These are phyloP conservation scores for Mortierella sp. DNA, from an alignment of 371 early-diverging fungal genomes.

Conservation along the genomic window DNA sequence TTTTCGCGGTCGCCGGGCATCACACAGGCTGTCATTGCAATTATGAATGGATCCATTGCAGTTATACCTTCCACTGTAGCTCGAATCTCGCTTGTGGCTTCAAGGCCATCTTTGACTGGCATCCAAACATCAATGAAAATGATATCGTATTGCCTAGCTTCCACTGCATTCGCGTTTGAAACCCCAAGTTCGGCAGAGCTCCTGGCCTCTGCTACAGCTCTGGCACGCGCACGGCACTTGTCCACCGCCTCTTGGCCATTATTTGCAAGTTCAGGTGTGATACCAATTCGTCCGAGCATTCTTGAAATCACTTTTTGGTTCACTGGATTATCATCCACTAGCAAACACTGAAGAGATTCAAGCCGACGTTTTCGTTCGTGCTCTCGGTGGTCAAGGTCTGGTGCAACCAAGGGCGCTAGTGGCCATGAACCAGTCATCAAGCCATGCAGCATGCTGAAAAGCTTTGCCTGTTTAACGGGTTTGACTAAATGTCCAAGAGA, in stretches of 20 bases:
- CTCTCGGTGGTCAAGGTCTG: slow-evolving; percentile 26
- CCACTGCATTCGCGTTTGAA: background rate
- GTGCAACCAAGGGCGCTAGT: slow-evolving; percentile 20
- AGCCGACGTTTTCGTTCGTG: slow-evolving; percentile 46
- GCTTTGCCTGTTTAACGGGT: slow-evolving; percentile 51
- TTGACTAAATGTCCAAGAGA: slow-evolving; percentile 41
- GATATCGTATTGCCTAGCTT: slow-evolving; percentile 46
- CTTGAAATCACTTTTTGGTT: slow-evolving; percentile 59
- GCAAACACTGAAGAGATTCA: slow-evolving; percentile 34
- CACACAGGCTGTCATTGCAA: slow-evolving; percentile 60
- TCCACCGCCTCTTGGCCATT: slow-evolving; percentile 63
- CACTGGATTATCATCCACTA: slow-evolving; percentile 63
- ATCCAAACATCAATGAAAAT: slow-evolving; percentile 69
- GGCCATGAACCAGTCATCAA: slow-evolving; percentile 56
- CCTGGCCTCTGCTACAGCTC: slow-evolving; percentile 20
- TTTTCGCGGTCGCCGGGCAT: slow-evolving; percentile 58
- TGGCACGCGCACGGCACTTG: slow-evolving; percentile 40
- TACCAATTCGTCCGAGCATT: slow-evolving; percentile 56
- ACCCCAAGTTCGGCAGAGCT: background rate
- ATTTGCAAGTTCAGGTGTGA: slow-evolving; percentile 53
- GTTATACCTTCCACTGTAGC: slow-evolving; percentile 26
- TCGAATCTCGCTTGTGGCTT: slow-evolving; percentile 58
- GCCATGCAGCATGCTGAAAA: slow-evolving; percentile 52
- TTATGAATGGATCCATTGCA: slow-evolving; percentile 39
- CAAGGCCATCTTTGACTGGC: slow-evolving; percentile 64